Conservation (phyloP, 2,329 filamentous ascomycete species). For the Furcasterigmium furcatum region DNA sequence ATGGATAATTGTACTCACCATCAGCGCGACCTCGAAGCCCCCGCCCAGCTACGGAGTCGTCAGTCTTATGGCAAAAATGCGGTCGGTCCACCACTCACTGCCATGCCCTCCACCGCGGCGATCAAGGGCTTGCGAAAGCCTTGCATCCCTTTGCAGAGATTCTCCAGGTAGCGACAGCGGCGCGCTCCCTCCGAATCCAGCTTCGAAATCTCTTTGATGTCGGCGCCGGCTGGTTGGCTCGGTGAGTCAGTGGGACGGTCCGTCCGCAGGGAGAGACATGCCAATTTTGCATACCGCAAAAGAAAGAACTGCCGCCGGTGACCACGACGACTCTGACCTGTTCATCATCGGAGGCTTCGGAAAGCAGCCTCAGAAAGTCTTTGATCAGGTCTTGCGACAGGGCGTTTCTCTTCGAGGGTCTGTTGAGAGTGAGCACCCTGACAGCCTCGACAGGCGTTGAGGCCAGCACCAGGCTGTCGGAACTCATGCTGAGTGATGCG, state of each 20-base stretch:
- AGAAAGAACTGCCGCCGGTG: constrained; percentile 26
- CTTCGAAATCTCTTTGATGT: background rate
- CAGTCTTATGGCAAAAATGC: background rate
- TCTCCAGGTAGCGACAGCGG: background rate
- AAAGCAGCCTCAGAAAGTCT: constrained; percentile 31
- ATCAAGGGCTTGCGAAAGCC: constrained; percentile 37
- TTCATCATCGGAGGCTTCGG: constrained; percentile 16
- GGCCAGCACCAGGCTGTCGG: constrained; percentile 8
- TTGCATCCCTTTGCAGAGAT: constrained; percentile 1
- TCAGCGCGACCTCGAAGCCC: constrained; percentile 44
- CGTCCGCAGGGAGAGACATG: too few species aligned
- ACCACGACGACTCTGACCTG: constrained; percentile 29
- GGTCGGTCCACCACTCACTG: constrained; percentile 31
- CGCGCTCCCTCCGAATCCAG: constrained; percentile 1
- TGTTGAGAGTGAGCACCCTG: constrained; percentile 46
- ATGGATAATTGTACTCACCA: constrained; percentile 27
- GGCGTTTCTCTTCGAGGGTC: constrained; percentile 55
- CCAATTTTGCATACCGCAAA: constrained; percentile 24
- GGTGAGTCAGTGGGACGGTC: too few species aligned
- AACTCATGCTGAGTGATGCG: too few species aligned
- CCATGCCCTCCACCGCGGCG: constrained; percentile 44
- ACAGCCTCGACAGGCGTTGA: constrained; percentile 30
- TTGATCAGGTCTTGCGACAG: constrained; percentile 47
- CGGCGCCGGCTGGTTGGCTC: background rate
- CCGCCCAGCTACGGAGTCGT: constrained; percentile 32